Conservation (phyloP, 2,329 filamentous ascomycete species). For the Fusarium temperatum region DNA sequence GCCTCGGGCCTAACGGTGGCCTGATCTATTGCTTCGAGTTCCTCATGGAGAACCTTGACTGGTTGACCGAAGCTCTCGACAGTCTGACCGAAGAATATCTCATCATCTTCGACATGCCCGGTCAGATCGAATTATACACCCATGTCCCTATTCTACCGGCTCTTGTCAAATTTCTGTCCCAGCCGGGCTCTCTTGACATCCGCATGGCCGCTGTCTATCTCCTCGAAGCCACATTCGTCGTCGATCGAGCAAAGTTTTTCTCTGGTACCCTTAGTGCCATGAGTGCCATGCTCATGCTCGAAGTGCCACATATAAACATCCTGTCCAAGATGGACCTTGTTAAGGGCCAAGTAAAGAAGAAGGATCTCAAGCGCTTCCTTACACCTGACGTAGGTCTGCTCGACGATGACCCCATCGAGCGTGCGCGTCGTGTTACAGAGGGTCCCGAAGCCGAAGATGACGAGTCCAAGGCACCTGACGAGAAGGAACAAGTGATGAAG, state of each 20-base stretch:
- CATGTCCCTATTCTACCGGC: constrained; percentile 92
- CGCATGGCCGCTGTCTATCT: constrained; percentile 93
- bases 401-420: constrained; percentile 77
- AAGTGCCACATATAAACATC: constrained; percentile 95
- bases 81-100: constrained; percentile 92
- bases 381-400: constrained; percentile 85
- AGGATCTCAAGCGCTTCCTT: constrained; percentile 88
- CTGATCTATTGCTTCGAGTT: constrained; percentile 98
- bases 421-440: constrained; percentile 50
- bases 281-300: constrained; percentile 99
- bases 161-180: constrained; percentile 82
- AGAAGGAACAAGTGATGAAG: constrained; percentile 77
- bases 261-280: constrained; percentile 94
- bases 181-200: constrained; percentile 83
- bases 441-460: constrained; percentile 57
- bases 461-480: constrained; percentile 67
- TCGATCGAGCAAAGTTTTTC: constrained; percentile 97
- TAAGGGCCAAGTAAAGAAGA: constrained; percentile 86
- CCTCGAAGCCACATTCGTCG: constrained; percentile 93
- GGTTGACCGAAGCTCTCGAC: constrained; percentile 85
- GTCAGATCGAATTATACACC: constrained; percentile 98
- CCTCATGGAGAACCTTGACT: constrained; percentile 92
- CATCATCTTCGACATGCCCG: constrained; percentile 98
- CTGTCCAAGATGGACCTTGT: constrained; percentile 98
- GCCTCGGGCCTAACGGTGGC: constrained; percentile 89